Base-by-base conservation (phyloP, 495 filamentous ascomycete genomes). In the Talaromyces trachyspermus region DNA sequence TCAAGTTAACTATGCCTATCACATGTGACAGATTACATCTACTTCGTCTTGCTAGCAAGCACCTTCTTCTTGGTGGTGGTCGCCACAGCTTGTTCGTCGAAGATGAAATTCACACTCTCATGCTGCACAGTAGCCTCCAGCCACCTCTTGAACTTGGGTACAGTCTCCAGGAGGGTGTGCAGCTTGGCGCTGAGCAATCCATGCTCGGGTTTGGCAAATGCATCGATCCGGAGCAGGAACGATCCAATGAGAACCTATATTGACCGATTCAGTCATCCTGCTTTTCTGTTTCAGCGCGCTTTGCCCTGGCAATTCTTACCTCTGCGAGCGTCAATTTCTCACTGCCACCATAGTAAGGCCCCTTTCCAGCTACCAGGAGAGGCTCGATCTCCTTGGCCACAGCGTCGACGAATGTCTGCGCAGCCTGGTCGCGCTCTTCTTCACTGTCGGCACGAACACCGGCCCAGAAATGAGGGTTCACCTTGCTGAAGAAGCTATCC, bases 261-360 rank as follows among this genome's bases (percentile, higher is more conserved):
- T 29, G 10, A 17, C 18, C 22, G n/a, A 14, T 10, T 38, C 23
- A 17, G 35, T 30, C 27, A 53, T 12, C 15, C 12, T 18, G n/a
- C 17, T 19, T 3, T 18, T 19, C 24, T 30, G 23, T 19, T 20
- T 5, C 7, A 12, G 2, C 6, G 8, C 29, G 11, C 4, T n/a
- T 24, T 23, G 5, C 2, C 2, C 18, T 2, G 17, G 27, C 15
- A 30, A 33, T 48, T 11, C 70, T 51, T 66, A 89, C 88, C 79
- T 94, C 89, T 11, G 79, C 89, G 23, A 88, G 64, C 2, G 87
- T 91, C 26, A 91, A 54, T 56, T 76, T 81, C 42, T 81, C 69
- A 46, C 79, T 83, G 0, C 88, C 89, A n/a, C 81, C 83, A 65
- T 92, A 95, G 68, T 84, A 95, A 0, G 88, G 89, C 0, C 57